Percentiles rank a stretch among this genome's conserved stretches.
These are phyloP conservation scores for Talaromyces funiculosus DNA, from an alignment of 2,329 filamentous ascomycete genomes.

Conservation along the genomic window DNA sequence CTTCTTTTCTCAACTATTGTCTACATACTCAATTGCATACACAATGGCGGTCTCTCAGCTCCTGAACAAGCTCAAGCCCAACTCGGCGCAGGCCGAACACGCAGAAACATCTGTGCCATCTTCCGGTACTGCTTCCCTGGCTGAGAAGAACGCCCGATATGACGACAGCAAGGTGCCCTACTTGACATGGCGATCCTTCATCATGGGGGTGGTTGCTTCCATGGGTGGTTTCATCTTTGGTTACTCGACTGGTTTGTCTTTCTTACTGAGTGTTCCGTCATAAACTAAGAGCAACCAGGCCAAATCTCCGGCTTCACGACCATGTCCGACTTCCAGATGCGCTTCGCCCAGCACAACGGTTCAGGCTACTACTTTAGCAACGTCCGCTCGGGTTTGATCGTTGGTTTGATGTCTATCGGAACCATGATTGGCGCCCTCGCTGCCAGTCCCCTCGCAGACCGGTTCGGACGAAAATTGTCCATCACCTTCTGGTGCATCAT, in stretches of 20 bases:
- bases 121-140: constrained; percentile 27
- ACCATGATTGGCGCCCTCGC: constrained; percentile 39
- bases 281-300: constrained; percentile 20
- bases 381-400: constrained; percentile 41
- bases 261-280: background rate
- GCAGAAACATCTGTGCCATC: constrained; percentile 27
- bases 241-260: constrained; percentile 36
- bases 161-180: constrained; percentile 41
- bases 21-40: background rate
- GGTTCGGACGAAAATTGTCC: constrained; percentile 41
- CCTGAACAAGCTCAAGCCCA: constrained; percentile 23
- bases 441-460: constrained; percentile 42
- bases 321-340: constrained; percentile 42
- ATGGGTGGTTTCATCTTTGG: constrained; percentile 47
- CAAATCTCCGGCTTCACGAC: constrained; percentile 43
- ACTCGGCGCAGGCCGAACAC: constrained; percentile 24
- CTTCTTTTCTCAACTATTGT: background rate
- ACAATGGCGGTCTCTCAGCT: constrained; percentile 12
- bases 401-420: constrained; percentile 42
- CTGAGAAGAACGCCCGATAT: constrained; percentile 30
- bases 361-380: constrained; percentile 36
- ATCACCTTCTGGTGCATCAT: constrained; percentile 42
- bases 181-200: constrained; percentile 39
- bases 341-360: constrained; percentile 33
- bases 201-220: constrained; percentile 42